Base-by-base conservation (phyloP, 2,329 filamentous ascomycete species). In the Sarocladium strictum region DNA sequence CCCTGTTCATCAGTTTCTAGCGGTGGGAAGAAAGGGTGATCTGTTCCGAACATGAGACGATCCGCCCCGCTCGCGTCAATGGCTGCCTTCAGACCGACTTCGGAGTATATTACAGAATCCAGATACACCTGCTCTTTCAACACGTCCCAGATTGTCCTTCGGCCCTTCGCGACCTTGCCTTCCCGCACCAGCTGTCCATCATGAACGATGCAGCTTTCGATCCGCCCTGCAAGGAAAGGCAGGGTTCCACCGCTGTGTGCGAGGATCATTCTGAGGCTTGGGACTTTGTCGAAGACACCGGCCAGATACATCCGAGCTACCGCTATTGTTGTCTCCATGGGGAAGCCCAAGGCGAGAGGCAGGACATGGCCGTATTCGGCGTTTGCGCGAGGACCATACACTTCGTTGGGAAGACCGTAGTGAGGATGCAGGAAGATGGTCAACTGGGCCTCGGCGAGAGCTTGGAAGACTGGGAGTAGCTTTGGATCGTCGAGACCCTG, bases 301-400 rank as follows among this genome's bases (percentile, higher is more conserved):
- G 86, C 81, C n/a, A 97, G 75, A 54, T 90, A 85, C 90, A 97
- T 95, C 47, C 92, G 78, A 3, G 89, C 84, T 2, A 96, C 85
- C 0, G 91, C 90, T 61, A 97, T 93, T 1, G 92, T 96, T 1
- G 92, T 97, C 71, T 97, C 92, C 60, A 97, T 81, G 0, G 92
- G 91, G 66, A 96, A 96, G 0, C 92, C 92, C 3, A 97, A 74
- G 0, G 90, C 89, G 0, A 97, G 75, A 0, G 91, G 89, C 2
- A 97, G 76, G 1, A 96, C 90, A 67, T 96, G 92, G 0, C 92
- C 92, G 65, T 95, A 96, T 57, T 86, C 85, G 21, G 73, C 75
- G 38, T 69, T 74, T 0, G 81, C 82, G 7, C 86, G 76, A 0
- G 88, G 81, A 0, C 92, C 92, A 72, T 89, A 96, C 3, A 95